A percentile compares a stretch with the other conserved stretches of the same genome.
phyloP scores from a whole-genome alignment of 345 rosid species.

The Pistacia integerrima region DNA sequence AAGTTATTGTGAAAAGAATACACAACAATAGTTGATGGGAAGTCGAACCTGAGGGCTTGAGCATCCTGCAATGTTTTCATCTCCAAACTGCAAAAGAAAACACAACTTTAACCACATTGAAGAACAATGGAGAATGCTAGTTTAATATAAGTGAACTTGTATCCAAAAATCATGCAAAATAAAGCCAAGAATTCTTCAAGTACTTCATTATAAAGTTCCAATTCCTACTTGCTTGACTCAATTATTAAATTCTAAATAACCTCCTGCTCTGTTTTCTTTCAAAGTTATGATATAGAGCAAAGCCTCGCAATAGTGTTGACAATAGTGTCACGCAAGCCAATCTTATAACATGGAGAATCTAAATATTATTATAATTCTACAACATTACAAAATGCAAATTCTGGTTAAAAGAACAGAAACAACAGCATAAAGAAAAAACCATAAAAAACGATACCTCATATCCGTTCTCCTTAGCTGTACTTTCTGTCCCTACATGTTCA shows the following conservation, averaged over 20 bases:
- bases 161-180: background rate
- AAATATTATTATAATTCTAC: background rate
- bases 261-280: background rate
- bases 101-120: conserved; percentile 6
- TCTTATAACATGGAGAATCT: background rate
- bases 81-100: conserved; percentile 43
- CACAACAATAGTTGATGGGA: background rate
- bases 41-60: conserved; percentile 50
- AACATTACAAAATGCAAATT: background rate
- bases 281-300: background rate
- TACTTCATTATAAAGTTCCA: background rate
- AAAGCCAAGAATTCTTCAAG: background rate
- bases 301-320: background rate
- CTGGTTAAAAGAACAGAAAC: background rate
- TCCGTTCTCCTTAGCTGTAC: conserved; percentile 30
- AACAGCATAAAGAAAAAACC: conserved; percentile 12
- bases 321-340: background rate
- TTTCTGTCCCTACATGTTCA: conserved; percentile 34
- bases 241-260: background rate
- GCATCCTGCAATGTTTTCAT: conserved; percentile 47
- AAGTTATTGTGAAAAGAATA: background rate
- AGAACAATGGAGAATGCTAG: background rate
- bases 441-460: conserved; percentile 34
- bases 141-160: background rate
- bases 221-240: background rate